phyloP scores from a whole-genome alignment of 768 basidiomycete species.

The Gautieria morchelliformis region DNA sequence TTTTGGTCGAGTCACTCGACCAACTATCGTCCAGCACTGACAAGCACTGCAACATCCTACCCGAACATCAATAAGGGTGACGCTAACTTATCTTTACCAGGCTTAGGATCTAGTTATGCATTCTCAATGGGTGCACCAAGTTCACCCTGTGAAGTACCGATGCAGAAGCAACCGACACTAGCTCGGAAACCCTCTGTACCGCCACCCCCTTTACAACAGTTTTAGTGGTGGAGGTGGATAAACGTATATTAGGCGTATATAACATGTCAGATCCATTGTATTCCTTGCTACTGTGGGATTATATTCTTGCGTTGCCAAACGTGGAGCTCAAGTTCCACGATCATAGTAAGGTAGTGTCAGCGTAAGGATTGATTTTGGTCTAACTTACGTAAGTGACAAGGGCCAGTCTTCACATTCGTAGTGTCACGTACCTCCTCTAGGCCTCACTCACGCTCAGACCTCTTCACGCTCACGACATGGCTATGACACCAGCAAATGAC shows the following conservation, averaged over 20 bases:
- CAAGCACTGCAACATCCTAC: not conserved
- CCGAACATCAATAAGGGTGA: not conserved
- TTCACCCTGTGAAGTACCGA: not conserved
- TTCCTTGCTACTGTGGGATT: not conserved
- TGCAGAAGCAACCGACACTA: not conserved
- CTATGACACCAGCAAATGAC: conserved; percentile 9
- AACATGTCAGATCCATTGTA: not conserved
- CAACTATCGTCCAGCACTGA: not conserved
- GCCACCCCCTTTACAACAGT: not conserved
- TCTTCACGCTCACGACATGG: conserved; percentile 2
- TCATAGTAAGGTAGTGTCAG: too few species aligned
- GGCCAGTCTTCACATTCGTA: not conserved
- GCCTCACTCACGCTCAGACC: not conserved
- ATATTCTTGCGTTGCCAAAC: not conserved
- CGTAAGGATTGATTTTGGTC: too few species aligned
- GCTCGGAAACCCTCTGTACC: not conserved
- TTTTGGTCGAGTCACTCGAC: conserved; percentile 48
- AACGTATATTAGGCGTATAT: not conserved
- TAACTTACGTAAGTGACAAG: too few species aligned
- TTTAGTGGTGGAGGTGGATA: not conserved
- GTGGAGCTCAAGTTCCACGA: too few species aligned
- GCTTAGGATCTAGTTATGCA: not conserved
- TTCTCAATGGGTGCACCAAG: not conserved
- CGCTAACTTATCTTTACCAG: not conserved
- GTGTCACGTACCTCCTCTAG: not conserved